phyloP scores from a whole-genome alignment of 768 basidiomycete genomes.

The Trichaptum fuscoviolaceum region DNA sequence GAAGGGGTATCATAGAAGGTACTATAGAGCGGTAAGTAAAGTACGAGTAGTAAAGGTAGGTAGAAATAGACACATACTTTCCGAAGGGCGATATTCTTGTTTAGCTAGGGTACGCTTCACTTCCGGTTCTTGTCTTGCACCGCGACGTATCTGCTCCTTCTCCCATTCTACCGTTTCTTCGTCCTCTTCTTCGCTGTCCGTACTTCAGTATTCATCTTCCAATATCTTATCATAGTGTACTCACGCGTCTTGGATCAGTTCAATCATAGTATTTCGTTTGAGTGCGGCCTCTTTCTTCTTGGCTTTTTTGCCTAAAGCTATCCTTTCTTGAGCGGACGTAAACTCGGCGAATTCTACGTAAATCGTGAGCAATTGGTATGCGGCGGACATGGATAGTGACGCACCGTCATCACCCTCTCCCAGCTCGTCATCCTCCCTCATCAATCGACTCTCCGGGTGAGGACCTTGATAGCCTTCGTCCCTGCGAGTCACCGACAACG shows the following conservation, averaged over 20 bases:
- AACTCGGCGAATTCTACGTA: slow-evolving; percentile 75
- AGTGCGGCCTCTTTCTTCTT: slow-evolving; percentile 65
- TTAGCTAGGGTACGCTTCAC: slow-evolving; percentile 35
- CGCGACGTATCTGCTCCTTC: slow-evolving; percentile 72
- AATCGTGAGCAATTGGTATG: slow-evolving; percentile 5
- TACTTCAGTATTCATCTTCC: not conserved
- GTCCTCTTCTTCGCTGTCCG: slow-evolving; percentile 65
- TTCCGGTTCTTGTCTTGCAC: slow-evolving; percentile 45
- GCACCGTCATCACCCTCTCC: slow-evolving; percentile 86
- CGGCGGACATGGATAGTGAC: slow-evolving; percentile 15
- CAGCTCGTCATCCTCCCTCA: slow-evolving; percentile 83
- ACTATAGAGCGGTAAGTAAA: slow-evolving; percentile 39
- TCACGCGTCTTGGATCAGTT: slow-evolving; percentile 79
- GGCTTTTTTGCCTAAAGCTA: slow-evolving; percentile 80
- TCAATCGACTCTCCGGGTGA: slow-evolving; percentile 76
- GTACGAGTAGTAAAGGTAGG: not conserved
- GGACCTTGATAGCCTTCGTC: slow-evolving; percentile 58
- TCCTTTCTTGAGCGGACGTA: slow-evolving; percentile 81
- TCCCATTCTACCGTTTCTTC: slow-evolving; percentile 88
- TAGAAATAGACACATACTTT: slow-evolving; percentile 50
- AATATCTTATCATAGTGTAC: slow-evolving; percentile 21
- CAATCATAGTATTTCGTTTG: slow-evolving; percentile 64
- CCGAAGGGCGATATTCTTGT: slow-evolving; percentile 62
- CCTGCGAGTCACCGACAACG: slow-evolving; percentile 60
- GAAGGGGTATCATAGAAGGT: slow-evolving; percentile 57